Evolutionary conservation across 129 eudicot genomes (phyloP), one percentile per base, ranked within the genome.

Genomic region (Heracleum sosnowskyi): DNA sequence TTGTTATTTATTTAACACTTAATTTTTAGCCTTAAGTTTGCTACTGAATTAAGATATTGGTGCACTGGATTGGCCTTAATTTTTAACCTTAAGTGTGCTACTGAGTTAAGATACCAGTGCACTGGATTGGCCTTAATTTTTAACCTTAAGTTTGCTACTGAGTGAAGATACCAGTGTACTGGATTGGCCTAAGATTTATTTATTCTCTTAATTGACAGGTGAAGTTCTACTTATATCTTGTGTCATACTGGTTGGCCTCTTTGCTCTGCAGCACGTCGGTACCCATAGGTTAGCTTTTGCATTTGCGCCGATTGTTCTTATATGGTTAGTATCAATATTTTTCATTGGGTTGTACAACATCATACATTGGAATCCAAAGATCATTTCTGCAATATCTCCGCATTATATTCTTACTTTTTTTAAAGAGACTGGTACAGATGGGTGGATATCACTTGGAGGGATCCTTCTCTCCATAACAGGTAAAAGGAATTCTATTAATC

Each of bases 381-480:
- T 93, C 75, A 77, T 90, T 13, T 53, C 63, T 80, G 98, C 98
- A 68, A 82, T 93, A 76, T 93, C 98, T 80, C 98, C 98, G 47
- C 85, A 88, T 83, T 93, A 90, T 88, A 93, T 93, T 76, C 69
- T 88, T 87, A 87, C 85, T 73, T 93, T 88, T 82, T 90, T 93
- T 42, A 70, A 81, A 57, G 75, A 83, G 74, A 93, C 98, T 34
- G 92, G 96, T 62, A 68, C 46, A 84, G 87, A 87, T 72, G 98
- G 98, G 40, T 93, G 98, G 98, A 79, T 93, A 60, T 84, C 98
- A 12, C 96, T 93, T 72, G 98, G 98, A 73, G 98, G 96, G 16
- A 86, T 90, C 71, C 94, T 93, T 69, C 92, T 93, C 36, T 86
- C 86, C 76, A 86, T 90, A 82, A 87, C 98, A 90, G 98, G 98